Percentiles rank a stretch among this genome's conserved stretches.
These are phyloP conservation scores for Saturnispora zaruensis DNA, from an alignment of 805 yeast species.

Conservation along the genomic window DNA sequence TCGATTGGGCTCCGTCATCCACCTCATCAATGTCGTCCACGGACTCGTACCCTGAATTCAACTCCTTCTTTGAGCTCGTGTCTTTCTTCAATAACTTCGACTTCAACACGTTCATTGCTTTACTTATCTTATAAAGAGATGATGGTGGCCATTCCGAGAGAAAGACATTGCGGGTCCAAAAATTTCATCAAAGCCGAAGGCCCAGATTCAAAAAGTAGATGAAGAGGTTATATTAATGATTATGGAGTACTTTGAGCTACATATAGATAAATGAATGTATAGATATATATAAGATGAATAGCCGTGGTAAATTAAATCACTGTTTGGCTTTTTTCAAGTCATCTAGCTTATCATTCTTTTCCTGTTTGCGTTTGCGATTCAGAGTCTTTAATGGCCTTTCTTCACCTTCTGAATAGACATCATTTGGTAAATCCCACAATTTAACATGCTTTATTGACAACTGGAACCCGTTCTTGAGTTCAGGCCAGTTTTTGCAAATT, in stretches of 20 bases:
- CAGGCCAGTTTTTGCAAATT: constrained; percentile 65
- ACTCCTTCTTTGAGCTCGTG: not conserved
- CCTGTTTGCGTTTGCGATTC: constrained; percentile 34
- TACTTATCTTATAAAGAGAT: not conserved
- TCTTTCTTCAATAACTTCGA: not conserved
- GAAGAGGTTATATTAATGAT: not conserved
- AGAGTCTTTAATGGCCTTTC: constrained; percentile 56
- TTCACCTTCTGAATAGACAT: constrained; percentile 78
- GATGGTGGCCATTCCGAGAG: not conserved
- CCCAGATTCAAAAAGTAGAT: not conserved
- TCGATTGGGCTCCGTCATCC: constrained; percentile 82
- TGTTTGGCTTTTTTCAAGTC: constrained; percentile 13
- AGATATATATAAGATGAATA: not conserved
- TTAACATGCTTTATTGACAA: constrained; percentile 68
- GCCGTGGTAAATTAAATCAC: not conserved
- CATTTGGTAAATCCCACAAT: constrained; percentile 72
- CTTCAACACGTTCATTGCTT: not conserved
- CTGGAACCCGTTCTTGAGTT: constrained; percentile 50
- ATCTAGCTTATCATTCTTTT: constrained; percentile 26
- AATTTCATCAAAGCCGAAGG: not conserved
- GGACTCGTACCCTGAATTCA: constrained; percentile 5
- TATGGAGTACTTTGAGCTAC: not conserved
- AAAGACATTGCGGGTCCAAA: not conserved
- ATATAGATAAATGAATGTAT: not conserved
- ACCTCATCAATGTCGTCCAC: constrained; percentile 84